Conservation (phyloP, 2,329 filamentous ascomycete species). For the Pleurostoma richardsiae region DNA sequence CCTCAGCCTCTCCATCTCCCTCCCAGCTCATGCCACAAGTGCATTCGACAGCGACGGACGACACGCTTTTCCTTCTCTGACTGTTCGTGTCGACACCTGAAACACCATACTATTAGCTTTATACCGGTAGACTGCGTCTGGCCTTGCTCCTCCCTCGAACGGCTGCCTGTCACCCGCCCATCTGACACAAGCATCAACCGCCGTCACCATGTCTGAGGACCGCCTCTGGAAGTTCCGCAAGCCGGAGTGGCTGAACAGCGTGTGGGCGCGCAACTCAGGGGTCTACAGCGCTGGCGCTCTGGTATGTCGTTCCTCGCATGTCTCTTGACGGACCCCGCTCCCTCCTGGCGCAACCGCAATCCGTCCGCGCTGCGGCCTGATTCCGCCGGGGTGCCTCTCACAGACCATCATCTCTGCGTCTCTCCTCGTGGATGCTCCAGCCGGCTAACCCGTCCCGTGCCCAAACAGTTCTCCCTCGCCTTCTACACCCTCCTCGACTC, state of each 20-base stretch:
- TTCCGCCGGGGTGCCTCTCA: too few relatives aligned
- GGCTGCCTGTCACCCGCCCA: slow-evolving; percentile 1
- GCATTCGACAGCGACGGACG: neutral
- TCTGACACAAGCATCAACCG: neutral
- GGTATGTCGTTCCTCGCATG: slow-evolving; percentile 35
- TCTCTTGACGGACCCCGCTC: too few relatives aligned
- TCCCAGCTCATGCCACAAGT: neutral
- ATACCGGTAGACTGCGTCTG: too few relatives aligned
- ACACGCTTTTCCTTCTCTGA: too few relatives aligned
- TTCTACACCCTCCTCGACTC: slow-evolving; percentile 66
- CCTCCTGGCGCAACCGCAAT: too few relatives aligned
- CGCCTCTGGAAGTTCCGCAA: slow-evolving; percentile 63
- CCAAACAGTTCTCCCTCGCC: slow-evolving; percentile 57
- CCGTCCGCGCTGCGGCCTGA: too few relatives aligned
- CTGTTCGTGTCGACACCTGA: too few relatives aligned
- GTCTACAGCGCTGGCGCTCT: slow-evolving; percentile 59
- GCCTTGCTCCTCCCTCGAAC: neutral
- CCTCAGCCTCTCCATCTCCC: slow-evolving; percentile 4
- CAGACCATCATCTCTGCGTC: neutral
- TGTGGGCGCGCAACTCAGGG: slow-evolving; percentile 58
- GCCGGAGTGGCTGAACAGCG: slow-evolving; percentile 63
- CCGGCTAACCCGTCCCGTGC: neutral
- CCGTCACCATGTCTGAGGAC: slow-evolving; percentile 52
- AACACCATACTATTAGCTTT: too few relatives aligned
- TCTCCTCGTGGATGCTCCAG: too few relatives aligned